Evolutionary conservation across 108 stramenopile species (phyloP), one percentile per base, ranked within the genome.

Genomic region (Cyclotella atomus): DNA sequence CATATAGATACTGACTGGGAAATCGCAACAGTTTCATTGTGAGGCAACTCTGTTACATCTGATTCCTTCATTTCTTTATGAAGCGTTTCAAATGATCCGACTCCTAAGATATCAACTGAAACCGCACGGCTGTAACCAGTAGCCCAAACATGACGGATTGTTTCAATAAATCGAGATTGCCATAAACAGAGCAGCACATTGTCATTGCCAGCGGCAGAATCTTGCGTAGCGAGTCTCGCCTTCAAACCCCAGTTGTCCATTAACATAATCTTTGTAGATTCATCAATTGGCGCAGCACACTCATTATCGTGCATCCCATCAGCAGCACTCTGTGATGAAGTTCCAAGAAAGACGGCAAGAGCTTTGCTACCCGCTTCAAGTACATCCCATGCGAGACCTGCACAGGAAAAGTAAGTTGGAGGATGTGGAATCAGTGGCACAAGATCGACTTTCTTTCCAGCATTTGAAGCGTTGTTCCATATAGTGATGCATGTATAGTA

Each of bases 371-470:
- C 76, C 24, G 68, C 49, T 55, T 70, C 53, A 25, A 53, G 46
- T 9, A 54, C 62, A 70, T 77, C 78, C 79, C 79, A 81, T 44
- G 74, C 59, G 14, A 76, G 53, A 28, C 79, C 79, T 56, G 79
- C 74, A 19, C 68, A 75, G 45, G 79, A 56, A 27, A 75, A 81
- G 27, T 70, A 81, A 2, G 70, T 65, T 1, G 74, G 59, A 56
- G 79, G 79, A 66, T 81, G 79, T 49, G 79, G 79, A 60, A 81
- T 45, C n/a, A 78, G 30, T 14, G 57, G 27, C 29, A 33, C 36
- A 52, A 78, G 14, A 33, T 49, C 30, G 41, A 20, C 34, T 19
- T 52, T 45, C 23, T 24, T 27, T n/a, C n/a, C 0, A 57, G 28
- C 14, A 29, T 27, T 27, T 20, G 44, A 33, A 24, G 41, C 49